Percentiles rank a stretch among this genome's conserved stretches.
These are phyloP conservation scores for Paecilomyces fulvus DNA, from an alignment of 2,329 filamentous ascomycete genomes.

Conservation along the genomic window DNA sequence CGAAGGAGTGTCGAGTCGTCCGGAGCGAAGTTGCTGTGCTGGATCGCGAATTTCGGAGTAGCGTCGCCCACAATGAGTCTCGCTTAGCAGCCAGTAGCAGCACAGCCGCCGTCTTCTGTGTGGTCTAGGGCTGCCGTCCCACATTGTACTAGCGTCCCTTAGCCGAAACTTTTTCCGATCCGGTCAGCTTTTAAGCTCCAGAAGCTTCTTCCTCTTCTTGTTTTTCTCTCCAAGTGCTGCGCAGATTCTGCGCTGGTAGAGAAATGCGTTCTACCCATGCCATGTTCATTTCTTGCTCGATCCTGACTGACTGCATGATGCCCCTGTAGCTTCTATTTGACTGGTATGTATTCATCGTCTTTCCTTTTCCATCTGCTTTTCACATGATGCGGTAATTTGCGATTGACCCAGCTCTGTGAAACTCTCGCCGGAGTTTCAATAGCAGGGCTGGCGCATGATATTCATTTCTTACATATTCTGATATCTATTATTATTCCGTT, in stretches of 20 bases:
- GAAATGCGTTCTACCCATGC: not conserved
- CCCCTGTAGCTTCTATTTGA: conserved; percentile 9
- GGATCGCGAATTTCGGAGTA: conserved; percentile 31
- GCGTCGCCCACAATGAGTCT: conserved; percentile 29
- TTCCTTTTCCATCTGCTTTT: conserved; percentile 10
- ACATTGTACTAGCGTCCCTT: not conserved
- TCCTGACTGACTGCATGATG: not conserved
- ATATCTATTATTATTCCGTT: conserved; percentile 31
- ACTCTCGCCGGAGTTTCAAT: conserved; percentile 82
- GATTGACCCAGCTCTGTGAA: conserved; percentile 84
- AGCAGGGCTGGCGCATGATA: conserved; percentile 71
- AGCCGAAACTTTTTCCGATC: conserved; percentile 17
- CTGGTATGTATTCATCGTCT: conserved; percentile 12
- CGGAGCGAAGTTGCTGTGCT: conserved; percentile 20
- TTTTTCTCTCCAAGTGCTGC: conserved; percentile 10
- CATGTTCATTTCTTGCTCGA: not conserved
- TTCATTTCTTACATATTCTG: conserved; percentile 99
- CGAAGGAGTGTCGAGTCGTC: conserved; percentile 33
- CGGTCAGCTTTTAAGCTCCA: conserved; percentile 13
- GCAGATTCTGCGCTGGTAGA: not conserved
- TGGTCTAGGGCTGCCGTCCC: conserved; percentile 27
- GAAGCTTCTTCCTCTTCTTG: conserved; percentile 5
- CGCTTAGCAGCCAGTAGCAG: conserved; percentile 33
- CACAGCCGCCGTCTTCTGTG: conserved; percentile 10
- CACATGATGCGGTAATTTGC: conserved; percentile 97